Percentiles rank a stretch among this genome's conserved stretches.
These are phyloP conservation scores for Lachnellula subtilissima DNA, from an alignment of 2,329 filamentous ascomycete species.

Conservation along the genomic window DNA sequence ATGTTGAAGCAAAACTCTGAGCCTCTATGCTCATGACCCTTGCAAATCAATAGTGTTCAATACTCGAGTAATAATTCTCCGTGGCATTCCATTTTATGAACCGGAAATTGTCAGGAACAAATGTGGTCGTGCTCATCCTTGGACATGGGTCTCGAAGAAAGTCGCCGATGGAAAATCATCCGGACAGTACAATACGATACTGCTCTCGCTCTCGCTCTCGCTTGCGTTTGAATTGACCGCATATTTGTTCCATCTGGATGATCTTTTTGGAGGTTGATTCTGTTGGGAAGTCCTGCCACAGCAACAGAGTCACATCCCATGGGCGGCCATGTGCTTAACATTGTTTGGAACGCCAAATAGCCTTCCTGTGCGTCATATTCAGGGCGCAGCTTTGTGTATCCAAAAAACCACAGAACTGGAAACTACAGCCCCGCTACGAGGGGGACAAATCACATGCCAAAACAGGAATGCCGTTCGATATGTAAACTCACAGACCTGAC, in stretches of 20 bases:
- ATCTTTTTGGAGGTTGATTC: not conserved
- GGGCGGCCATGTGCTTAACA: not conserved
- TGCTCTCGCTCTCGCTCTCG: not conserved
- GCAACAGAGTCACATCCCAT: not conserved
- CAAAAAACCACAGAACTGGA: not conserved
- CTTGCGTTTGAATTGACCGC: not conserved
- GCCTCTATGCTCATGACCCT: not conserved
- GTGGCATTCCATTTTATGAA: not conserved
- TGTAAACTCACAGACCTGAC: not conserved
- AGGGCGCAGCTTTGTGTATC: not conserved
- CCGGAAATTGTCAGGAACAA: not conserved
- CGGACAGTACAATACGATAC: not conserved
- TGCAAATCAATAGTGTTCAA: not conserved
- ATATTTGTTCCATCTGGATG: not conserved
- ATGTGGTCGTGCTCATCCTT: not conserved
- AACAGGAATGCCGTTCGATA: not conserved
- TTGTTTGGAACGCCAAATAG: not conserved
- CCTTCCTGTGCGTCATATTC: not conserved
- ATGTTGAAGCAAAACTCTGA: not conserved
- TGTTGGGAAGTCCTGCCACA: not conserved
- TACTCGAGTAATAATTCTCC: not conserved
- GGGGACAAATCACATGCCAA: not conserved
- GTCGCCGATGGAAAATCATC: not conserved
- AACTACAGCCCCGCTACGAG: not conserved
- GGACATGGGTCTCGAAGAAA: not conserved